A percentile compares a stretch with the other conserved stretches of the same genome.
phyloP scores from a whole-genome alignment of 2,329 filamentous ascomycete genomes.

The Myriangium duriaei region DNA sequence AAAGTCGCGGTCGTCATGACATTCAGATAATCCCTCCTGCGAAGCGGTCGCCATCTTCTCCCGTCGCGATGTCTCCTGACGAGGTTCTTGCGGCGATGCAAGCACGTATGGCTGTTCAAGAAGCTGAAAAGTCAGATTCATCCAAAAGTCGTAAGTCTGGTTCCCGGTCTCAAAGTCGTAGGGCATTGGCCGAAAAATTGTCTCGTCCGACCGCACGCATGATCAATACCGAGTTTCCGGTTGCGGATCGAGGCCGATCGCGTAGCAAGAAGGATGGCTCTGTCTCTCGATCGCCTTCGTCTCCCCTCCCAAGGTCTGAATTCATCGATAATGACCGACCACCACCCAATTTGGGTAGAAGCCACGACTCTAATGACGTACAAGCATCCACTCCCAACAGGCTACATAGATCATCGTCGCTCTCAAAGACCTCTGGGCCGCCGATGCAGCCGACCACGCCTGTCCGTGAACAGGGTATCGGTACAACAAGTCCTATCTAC shows the following conservation, averaged over 20 bases:
- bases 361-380: too few relatives aligned
- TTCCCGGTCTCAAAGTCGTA: constrained; percentile 22
- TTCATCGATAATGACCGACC: constrained; percentile 39
- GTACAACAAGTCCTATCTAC: background rate
- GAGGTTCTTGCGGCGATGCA: constrained; percentile 36
- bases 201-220: constrained; percentile 32
- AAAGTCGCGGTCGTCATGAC: constrained; percentile 55
- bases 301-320: constrained; percentile 62
- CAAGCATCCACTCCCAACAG: background rate
- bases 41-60: constrained; percentile 83
- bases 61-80: constrained; percentile 87
- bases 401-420: background rate
- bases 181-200: background rate
- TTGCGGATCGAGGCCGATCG: constrained; percentile 47
- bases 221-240: background rate
- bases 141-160: constrained; percentile 33
- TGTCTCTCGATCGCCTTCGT: constrained; percentile 60
- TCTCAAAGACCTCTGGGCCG: background rate
- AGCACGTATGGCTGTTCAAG: constrained; percentile 3
- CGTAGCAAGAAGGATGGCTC: constrained; percentile 47
- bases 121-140: constrained; percentile 13
- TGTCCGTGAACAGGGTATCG: background rate
- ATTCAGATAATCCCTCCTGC: constrained; percentile 58
- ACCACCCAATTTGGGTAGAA: constrained; percentile 29
- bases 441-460: background rate